Percentiles rank a stretch among this genome's conserved stretches.
Evolutionary conservation across 2,329 filamentous ascomycete genomes (phyloP).

Genomic region (Didymosphaeria variabile): DNA sequence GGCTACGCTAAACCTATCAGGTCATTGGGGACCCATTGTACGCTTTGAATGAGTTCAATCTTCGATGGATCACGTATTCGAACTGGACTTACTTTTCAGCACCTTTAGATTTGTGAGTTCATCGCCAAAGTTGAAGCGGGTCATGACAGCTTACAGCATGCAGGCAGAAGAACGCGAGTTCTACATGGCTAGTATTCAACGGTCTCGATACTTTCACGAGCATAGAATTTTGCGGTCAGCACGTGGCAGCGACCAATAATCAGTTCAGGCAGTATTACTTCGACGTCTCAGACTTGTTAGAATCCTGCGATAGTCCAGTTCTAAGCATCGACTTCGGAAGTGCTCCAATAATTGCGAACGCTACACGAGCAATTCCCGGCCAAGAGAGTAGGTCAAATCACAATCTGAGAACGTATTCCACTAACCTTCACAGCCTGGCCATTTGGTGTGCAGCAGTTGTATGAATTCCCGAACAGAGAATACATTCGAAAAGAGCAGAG

Average conservation of each 20-base stretch:
- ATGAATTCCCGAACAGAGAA: constrained; percentile 63
- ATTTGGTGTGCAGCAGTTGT: constrained; percentile 56
- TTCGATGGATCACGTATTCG: constrained; percentile 65
- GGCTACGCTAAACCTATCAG: constrained; percentile 22
- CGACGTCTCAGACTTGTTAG: constrained; percentile 61
- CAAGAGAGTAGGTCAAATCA: constrained; percentile 51
- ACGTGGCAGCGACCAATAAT: constrained; percentile 67
- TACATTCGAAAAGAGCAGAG: constrained; percentile 69
- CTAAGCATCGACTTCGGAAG: constrained; percentile 66
- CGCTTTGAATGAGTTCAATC: constrained; percentile 67
- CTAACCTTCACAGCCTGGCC: constrained; percentile 58
- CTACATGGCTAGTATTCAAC: constrained; percentile 68
- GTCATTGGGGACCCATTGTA: constrained; percentile 65
- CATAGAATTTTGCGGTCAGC: constrained; percentile 63
- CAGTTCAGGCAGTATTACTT: constrained; percentile 71
- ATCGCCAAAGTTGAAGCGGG: background rate
- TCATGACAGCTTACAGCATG: background rate
- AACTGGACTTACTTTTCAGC: constrained; percentile 70
- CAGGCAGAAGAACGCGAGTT: constrained; percentile 41
- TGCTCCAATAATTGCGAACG: constrained; percentile 62
- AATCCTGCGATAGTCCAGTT: constrained; percentile 53
- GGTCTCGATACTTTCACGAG: constrained; percentile 69
- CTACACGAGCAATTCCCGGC: constrained; percentile 60
- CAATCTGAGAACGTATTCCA: background rate
- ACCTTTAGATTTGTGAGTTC: constrained; percentile 45